phyloP scores from a whole-genome alignment of 305 asterid species.

The Fraxinus sp. region DNA sequence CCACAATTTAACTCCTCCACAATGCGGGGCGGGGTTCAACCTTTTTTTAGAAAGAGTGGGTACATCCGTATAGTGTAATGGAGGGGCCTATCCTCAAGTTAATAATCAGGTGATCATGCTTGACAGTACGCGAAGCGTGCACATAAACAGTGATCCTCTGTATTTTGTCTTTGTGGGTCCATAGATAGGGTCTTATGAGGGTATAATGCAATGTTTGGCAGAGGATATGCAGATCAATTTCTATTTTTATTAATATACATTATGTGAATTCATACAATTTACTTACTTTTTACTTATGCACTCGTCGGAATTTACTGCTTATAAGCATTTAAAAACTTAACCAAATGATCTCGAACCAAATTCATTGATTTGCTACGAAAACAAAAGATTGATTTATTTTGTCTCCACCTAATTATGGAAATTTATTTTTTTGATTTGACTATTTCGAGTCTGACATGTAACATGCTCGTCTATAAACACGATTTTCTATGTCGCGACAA shows the following conservation, averaged over 20 bases:
- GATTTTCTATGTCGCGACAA: not conserved
- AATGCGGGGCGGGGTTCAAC: too few relatives aligned
- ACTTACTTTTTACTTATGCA: not conserved
- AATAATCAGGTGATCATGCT: slow-evolving; percentile 54
- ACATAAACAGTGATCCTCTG: slow-evolving; percentile 47
- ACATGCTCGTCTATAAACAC: not conserved
- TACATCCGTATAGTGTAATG: not conserved
- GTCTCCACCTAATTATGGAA: not conserved
- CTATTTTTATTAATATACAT: too few relatives aligned
- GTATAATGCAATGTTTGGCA: not conserved
- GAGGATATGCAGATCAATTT: too few relatives aligned
- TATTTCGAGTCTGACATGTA: not conserved
- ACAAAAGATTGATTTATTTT: not conserved
- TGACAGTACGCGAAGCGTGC: slow-evolving; percentile 68
- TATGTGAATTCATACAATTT: too few relatives aligned
- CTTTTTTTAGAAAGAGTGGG: too few relatives aligned
- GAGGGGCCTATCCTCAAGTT: slow-evolving; percentile 22
- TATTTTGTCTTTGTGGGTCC: slow-evolving; percentile 24
- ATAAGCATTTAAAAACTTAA: too few relatives aligned
- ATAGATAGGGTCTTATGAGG: not conserved
- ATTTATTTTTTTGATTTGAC: not conserved
- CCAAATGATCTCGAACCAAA: not conserved
- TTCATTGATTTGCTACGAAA: not conserved
- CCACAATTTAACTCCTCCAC: too few relatives aligned
- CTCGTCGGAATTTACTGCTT: not conserved